Base-by-base conservation (phyloP, 2,329 filamentous ascomycete genomes). In the Myriosclerotinia duriaeana region DNA sequence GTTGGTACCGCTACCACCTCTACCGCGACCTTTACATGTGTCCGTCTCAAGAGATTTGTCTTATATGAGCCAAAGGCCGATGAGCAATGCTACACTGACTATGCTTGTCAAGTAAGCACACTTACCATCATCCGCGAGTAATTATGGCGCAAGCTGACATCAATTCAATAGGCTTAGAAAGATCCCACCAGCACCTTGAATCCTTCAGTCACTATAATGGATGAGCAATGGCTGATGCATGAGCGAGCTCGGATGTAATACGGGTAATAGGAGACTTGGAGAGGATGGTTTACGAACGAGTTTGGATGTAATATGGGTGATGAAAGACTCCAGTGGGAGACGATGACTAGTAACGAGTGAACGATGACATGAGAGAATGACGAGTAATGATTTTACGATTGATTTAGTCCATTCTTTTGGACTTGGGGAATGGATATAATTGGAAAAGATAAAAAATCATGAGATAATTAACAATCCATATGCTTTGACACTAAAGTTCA, bases 21-120 rank as follows among this genome's bases (percentile, higher is more conserved):
- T 44, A 34, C 22, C 36, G n/a, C 26, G n/a, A 12, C 30, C 12
- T 62, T 66, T 11, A 22, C 11, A 2, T 66, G 58, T 17, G 5
- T 63, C n/a, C 65, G 65, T 50, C 48, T 55, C 15, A 14, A 15
- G 11, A 66, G 65, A 63, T 63, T 66, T 17, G 58, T 66, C 30
- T 46, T 66, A 50, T 66, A 66, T 17, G 12, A 55, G 65, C 65
- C 65, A 50, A 62, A 44, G n/a, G 15, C 15, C 2, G 22, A 26
- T 12, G 59, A 42, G n/a, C 50, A 64, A 40, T 66, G 65, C 34
- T 66, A 64, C 59, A 63, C 50, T 5, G 65, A 66, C 34, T 64
- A 64, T 22, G 65, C 65, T 48, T 66, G 65, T 40, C 5, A 64
- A 8, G 59, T 63, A 63, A 55, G 63, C 17, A 40, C 5, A 46